These are phyloP conservation scores for Penicillium freii DNA, from an alignment of 2,329 filamentous ascomycete genomes.

Conservation along the genomic window DNA sequence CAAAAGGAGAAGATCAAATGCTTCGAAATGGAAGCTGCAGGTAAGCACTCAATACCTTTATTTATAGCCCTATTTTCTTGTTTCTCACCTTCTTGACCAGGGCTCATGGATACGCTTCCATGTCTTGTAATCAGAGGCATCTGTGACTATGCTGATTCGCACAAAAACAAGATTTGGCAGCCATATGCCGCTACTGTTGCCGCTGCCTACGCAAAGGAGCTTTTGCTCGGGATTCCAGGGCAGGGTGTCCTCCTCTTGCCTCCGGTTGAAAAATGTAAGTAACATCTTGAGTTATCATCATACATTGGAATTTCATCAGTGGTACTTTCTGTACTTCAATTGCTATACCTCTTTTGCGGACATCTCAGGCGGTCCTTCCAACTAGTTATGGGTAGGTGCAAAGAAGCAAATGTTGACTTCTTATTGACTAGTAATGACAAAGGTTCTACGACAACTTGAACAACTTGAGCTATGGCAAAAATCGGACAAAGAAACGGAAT, in stretches of 20 bases:
- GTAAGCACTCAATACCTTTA: not conserved
- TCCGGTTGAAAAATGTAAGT: not conserved
- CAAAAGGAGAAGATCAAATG: not conserved
- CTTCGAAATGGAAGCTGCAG: not conserved
- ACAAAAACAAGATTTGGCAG: not conserved
- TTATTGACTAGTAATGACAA: not conserved
- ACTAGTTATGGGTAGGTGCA: not conserved
- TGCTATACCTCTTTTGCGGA: too few species aligned
- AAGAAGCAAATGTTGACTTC: not conserved
- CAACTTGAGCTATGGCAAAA: not conserved
- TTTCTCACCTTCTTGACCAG: not conserved
- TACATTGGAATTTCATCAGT: too few species aligned
- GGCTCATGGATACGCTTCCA: not conserved
- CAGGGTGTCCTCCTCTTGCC: not conserved
- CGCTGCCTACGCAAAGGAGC: not conserved
- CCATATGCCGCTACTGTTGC: not conserved
- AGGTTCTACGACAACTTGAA: not conserved
- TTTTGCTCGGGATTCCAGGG: not conserved
- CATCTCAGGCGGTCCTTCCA: too few species aligned
- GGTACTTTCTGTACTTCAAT: too few species aligned
- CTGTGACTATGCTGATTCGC: not conserved
- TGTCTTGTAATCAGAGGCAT: not conserved
- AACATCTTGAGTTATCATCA: not conserved
- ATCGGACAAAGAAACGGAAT: not conserved
- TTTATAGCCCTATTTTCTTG: not conserved